phyloP scores from a whole-genome alignment of 495 filamentous ascomycete species.

The Aspergillus ellipticus region DNA sequence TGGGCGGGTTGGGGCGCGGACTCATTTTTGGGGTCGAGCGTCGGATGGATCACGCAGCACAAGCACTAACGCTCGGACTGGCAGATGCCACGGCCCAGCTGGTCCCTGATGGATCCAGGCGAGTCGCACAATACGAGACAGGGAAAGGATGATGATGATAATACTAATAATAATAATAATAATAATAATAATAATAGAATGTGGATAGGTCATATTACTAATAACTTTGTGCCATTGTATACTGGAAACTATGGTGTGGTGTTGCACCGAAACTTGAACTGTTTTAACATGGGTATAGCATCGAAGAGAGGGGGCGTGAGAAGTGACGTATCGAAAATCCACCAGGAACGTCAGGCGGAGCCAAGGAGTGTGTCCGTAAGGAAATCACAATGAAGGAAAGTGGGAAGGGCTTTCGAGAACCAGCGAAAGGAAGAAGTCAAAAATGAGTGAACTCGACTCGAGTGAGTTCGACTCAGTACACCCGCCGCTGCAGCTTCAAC shows the following conservation, averaged over 20 bases:
- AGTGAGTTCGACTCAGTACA: too few relatives aligned
- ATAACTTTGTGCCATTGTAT: background rate
- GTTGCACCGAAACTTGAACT: background rate
- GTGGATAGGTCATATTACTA: background rate
- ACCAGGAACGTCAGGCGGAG: background rate
- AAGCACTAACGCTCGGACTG: too few relatives aligned
- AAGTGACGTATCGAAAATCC: background rate
- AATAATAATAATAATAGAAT: too few relatives aligned
- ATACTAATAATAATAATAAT: background rate
- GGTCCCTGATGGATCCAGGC: too few relatives aligned
- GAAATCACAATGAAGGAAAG: background rate
- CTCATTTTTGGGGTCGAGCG: too few relatives aligned
- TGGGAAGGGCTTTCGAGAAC: background rate
- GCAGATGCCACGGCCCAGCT: too few relatives aligned
- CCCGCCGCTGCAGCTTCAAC: conserved; percentile 10
- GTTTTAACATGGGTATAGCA: conserved; percentile 1
- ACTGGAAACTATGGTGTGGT: background rate
- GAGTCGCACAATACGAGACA: too few relatives aligned
- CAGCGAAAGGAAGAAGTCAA: background rate
- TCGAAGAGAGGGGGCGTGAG: background rate
- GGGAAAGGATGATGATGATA: too few relatives aligned
- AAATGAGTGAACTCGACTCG: too few relatives aligned
- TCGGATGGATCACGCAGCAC: too few relatives aligned
- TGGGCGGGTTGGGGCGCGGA: too few relatives aligned
- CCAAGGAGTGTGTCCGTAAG: background rate